A percentile compares a stretch with the other conserved stretches of the same genome.
These are phyloP conservation scores for Suhomyces kunorum DNA, from an alignment of 1,139 yeast species.

Conservation along the genomic window DNA sequence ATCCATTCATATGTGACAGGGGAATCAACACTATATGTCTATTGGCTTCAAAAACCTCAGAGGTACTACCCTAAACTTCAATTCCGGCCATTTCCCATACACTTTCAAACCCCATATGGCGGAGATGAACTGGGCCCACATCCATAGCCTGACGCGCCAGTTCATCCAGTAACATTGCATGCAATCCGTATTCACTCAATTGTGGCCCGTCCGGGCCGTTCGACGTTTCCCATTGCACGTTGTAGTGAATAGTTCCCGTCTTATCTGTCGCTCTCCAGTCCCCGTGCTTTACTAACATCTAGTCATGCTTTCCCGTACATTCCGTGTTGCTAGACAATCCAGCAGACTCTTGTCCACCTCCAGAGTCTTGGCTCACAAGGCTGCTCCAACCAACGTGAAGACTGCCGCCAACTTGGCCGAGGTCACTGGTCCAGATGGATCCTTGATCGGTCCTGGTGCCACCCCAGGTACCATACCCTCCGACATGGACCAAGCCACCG, in stretches of 20 bases:
- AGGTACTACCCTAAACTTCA: too few species aligned
- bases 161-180: not conserved
- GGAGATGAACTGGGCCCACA: not conserved
- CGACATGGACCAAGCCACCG: constrained; percentile 95
- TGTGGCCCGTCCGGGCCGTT: not conserved
- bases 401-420: constrained; percentile 73
- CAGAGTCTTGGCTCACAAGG: constrained; percentile 31
- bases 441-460: constrained; percentile 92
- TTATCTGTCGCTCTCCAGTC: not conserved
- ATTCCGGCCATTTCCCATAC: too few species aligned
- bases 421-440: constrained; percentile 70
- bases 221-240: not conserved
- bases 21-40: too few species aligned
- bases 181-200: not conserved
- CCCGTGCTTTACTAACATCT: constrained; percentile 26
- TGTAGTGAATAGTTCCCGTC: not conserved
- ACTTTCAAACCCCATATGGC: not conserved
- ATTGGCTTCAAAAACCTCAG: too few species aligned
- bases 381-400: constrained; percentile 33
- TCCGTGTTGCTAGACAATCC: constrained; percentile 42
- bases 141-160: not conserved
- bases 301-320: constrained; percentile 44
- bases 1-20: too few species aligned
- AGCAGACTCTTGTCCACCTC: constrained; percentile 45
- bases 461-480: constrained; percentile 81